Evolutionary conservation across 768 basidiomycete species (phyloP).

Genomic region (Serendipita sp.): DNA sequence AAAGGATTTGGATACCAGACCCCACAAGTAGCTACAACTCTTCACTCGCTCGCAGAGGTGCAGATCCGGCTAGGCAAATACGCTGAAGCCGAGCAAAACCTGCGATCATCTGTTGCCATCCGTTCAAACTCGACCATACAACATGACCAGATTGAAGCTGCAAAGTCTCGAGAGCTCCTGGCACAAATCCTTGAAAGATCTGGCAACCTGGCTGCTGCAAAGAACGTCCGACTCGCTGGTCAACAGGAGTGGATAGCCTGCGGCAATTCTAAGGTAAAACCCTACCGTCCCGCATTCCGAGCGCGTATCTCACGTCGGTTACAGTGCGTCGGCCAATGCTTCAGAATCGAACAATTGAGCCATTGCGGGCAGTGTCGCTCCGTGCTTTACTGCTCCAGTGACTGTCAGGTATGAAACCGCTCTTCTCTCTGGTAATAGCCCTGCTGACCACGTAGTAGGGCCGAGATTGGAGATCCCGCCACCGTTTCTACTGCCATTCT

Average conservation of each 20-base stretch:
- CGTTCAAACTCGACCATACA: constrained; percentile 13
- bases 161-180: constrained; percentile 24
- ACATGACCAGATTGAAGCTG: constrained; percentile 18
- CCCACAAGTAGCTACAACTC: constrained; percentile 18
- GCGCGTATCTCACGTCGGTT: background rate
- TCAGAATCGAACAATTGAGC: constrained; percentile 13
- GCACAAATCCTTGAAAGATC: constrained; percentile 22
- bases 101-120: constrained; percentile 19
- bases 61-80: constrained; percentile 21
- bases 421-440: constrained; percentile 5
- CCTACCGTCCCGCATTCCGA: background rate
- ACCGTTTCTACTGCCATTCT: background rate
- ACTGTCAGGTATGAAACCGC: constrained; percentile 14
- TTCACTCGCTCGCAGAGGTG: constrained; percentile 23
- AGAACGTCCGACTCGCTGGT: constrained; percentile 17
- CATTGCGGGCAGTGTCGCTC: constrained; percentile 17
- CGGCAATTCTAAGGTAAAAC: constrained; percentile 16
- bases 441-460: background rate
- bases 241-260: constrained; percentile 17
- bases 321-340: constrained; percentile 16
- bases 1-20: constrained; percentile 14
- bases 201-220: constrained; percentile 19
- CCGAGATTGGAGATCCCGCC: background rate
- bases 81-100: constrained; percentile 23
- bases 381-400: constrained; percentile 16